Evolutionary conservation across 2,329 filamentous ascomycete species (phyloP).

Genomic region (Emericellopsis atlantica): DNA sequence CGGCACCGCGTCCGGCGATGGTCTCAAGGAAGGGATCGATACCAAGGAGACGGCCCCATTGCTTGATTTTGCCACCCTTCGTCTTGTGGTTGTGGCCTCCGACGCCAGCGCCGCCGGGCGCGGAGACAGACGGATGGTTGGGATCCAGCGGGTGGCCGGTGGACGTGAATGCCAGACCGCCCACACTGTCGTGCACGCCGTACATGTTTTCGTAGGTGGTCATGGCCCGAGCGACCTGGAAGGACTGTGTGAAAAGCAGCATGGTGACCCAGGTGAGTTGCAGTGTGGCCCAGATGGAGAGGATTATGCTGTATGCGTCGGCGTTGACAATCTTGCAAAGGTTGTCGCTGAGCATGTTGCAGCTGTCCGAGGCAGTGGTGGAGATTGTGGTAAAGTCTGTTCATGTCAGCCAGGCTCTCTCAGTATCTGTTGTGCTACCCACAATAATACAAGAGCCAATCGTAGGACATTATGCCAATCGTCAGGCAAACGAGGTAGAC

Average conservation of each 20-base stretch:
- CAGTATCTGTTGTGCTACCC: slow-evolving; percentile 15
- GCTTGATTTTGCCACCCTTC: slow-evolving; percentile 55
- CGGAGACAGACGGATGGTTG: slow-evolving; percentile 50
- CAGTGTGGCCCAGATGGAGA: slow-evolving; percentile 66
- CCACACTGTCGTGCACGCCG: slow-evolving; percentile 47
- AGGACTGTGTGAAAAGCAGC: slow-evolving; percentile 85
- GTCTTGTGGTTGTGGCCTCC: slow-evolving; percentile 38
- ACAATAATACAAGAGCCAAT: slow-evolving; percentile 65
- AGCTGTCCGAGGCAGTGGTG: slow-evolving; percentile 39
- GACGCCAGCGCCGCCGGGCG: slow-evolving; percentile 28
- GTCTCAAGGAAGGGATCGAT: slow-evolving; percentile 92
- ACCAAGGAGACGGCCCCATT: slow-evolving; percentile 76
- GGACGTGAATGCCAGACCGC: slow-evolving; percentile 68
- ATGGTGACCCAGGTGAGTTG: slow-evolving; percentile 96
- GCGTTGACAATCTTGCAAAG: slow-evolving; percentile 68
- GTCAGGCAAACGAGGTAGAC: slow-evolving; percentile 75
- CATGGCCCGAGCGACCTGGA: slow-evolving; percentile 84
- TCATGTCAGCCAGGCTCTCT: background rate
- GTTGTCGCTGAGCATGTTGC: slow-evolving; percentile 61
- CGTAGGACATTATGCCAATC: slow-evolving; percentile 58
- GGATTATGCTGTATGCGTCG: slow-evolving; percentile 72
- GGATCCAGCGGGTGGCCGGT: slow-evolving; percentile 61
- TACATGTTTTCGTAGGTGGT: slow-evolving; percentile 98
- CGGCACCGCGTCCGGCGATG: slow-evolving; percentile 69
- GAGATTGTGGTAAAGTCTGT: slow-evolving; percentile 52